These are phyloP conservation scores for Sporothrix curviconia DNA, from an alignment of 2,329 filamentous ascomycete species.

Conservation along the genomic window DNA sequence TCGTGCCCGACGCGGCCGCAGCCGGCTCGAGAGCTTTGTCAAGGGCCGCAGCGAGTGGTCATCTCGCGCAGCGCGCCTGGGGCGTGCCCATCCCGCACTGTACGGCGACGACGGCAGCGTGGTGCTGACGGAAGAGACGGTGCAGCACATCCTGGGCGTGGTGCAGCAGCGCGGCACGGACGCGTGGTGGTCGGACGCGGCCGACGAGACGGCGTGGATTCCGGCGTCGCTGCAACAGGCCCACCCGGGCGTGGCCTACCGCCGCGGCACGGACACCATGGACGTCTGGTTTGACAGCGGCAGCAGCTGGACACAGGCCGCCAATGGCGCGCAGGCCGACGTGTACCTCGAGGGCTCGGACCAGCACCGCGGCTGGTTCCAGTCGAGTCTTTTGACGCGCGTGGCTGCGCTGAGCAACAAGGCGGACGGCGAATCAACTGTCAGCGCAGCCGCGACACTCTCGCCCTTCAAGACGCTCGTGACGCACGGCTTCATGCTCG, in stretches of 20 bases:
- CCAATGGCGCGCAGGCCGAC: conserved; percentile 53
- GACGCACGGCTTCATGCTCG: conserved; percentile 91
- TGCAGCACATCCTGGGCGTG: conserved; percentile 76
- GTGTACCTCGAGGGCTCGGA: conserved; percentile 92
- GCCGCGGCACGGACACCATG: conserved; percentile 89
- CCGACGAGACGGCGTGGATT: conserved; percentile 72
- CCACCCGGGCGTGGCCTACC: conserved; percentile 46
- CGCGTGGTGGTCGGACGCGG: conserved; percentile 85
- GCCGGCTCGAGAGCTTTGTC: conserved; percentile 77
- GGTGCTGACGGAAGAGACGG: conserved; percentile 69
- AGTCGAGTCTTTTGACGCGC: conserved; percentile 86
- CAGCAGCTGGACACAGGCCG: conserved; percentile 71
- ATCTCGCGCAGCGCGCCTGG: conserved; percentile 93
- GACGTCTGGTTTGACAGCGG: conserved; percentile 99
- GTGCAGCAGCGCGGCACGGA: conserved; percentile 76
- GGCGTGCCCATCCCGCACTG: conserved; percentile 88
- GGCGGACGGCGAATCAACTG: background rate
- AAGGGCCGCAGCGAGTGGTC: conserved; percentile 88
- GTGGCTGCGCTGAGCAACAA: conserved; percentile 53
- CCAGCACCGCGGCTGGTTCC: conserved; percentile 97
- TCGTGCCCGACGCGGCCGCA: conserved; percentile 71
- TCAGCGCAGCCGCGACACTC: conserved; percentile 18
- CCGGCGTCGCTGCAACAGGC: conserved; percentile 50
- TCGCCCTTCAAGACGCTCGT: conserved; percentile 83
- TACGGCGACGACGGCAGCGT: conserved; percentile 71